Evolutionary conservation across 352 stramenopile genomes (phyloP).

Genomic region (Globisporangium emineosum): DNA sequence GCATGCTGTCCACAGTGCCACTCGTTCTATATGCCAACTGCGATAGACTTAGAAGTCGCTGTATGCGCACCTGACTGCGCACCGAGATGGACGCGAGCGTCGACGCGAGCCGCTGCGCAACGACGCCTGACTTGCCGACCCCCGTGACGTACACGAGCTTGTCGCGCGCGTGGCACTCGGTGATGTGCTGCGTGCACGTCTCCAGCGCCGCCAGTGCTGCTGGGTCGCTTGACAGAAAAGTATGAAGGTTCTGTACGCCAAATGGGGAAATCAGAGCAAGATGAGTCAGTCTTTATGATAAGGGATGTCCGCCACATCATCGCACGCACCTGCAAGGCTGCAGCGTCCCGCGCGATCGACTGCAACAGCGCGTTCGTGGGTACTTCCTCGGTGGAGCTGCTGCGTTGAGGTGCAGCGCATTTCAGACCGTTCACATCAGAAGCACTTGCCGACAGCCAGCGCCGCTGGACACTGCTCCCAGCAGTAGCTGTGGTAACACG

Average conservation of each 20-base stretch:
- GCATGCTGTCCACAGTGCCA: neutral
- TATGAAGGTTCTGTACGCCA: conserved; percentile 39
- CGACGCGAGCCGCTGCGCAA: conserved; percentile 65
- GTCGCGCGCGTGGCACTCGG: conserved; percentile 43
- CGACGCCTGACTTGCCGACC: conserved; percentile 80
- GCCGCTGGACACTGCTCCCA: neutral
- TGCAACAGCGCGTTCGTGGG: conserved; percentile 10
- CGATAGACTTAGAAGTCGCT: too few species aligned
- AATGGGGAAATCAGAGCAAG: neutral
- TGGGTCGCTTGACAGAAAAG: conserved; percentile 27
- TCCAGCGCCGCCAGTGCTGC: conserved; percentile 27
- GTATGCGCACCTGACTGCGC: conserved; percentile 66
- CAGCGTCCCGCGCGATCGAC: conserved; percentile 18
- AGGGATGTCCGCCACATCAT: neutral
- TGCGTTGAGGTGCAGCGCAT: neutral
- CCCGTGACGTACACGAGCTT: conserved; percentile 62
- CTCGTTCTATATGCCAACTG: too few species aligned
- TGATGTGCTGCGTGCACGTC: conserved; percentile 27
- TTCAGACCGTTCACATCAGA: neutral
- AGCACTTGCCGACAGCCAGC: neutral
- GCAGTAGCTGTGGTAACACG: neutral
- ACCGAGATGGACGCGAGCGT: conserved; percentile 72
- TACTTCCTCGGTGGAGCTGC: neutral
- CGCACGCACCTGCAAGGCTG: conserved; percentile 14
- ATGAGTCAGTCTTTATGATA: too few species aligned